Conservation (phyloP, 345 rosid genomes). For the Populus ilicifolia region DNA sequence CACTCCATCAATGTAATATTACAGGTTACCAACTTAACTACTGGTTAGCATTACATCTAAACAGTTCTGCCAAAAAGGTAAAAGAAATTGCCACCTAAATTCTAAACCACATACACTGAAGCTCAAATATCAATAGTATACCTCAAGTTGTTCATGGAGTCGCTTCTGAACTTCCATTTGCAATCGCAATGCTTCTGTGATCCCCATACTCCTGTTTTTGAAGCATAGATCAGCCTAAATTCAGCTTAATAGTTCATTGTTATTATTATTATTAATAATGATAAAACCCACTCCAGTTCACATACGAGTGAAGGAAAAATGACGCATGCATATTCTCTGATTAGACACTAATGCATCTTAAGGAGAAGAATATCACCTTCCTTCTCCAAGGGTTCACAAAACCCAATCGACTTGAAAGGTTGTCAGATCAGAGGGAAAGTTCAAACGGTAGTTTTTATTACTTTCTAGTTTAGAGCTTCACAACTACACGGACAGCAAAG, state of each 20-base stretch:
- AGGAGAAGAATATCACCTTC: not conserved
- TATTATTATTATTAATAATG: not conserved
- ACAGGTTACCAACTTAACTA: not conserved
- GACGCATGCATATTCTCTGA: too few species aligned
- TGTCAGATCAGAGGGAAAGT: not conserved
- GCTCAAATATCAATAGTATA: slow-evolving; percentile 23
- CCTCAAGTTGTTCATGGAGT: slow-evolving; percentile 98
- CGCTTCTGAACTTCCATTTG: slow-evolving; percentile 95
- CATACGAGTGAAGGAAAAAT: not conserved
- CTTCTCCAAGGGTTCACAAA: not conserved
- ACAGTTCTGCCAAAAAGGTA: not conserved
- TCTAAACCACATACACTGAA: not conserved
- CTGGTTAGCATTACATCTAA: not conserved
- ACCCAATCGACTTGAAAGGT: not conserved
- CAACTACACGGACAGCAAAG: not conserved
- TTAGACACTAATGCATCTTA: not conserved
- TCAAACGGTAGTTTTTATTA: not conserved
- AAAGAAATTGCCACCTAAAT: not conserved
- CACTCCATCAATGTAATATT: not conserved
- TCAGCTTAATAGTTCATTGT: slow-evolving; percentile 9
- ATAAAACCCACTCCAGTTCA: not conserved
- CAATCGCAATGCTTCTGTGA: slow-evolving; percentile 78
- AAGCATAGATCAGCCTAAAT: slow-evolving; percentile 1
- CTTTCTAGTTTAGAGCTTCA: not conserved
- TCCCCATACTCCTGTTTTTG: slow-evolving; percentile 46